These are phyloP conservation scores for Colletotrichum aenigma DNA, from an alignment of 2,329 filamentous ascomycete genomes.

Conservation along the genomic window DNA sequence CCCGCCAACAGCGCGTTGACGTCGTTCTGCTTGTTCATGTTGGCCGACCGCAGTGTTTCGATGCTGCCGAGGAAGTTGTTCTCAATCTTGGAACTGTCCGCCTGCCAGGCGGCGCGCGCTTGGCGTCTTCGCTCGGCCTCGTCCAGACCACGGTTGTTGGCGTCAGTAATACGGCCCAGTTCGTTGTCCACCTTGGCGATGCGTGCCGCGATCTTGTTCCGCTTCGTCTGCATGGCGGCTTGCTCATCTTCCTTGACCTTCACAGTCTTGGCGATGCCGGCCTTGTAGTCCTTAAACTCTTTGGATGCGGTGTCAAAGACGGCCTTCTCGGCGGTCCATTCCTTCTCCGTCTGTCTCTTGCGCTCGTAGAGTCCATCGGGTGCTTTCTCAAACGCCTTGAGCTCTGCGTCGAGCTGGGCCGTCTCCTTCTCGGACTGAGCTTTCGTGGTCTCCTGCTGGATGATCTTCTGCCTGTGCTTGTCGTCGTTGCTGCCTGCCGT, in stretches of 20 bases:
- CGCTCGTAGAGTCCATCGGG: constrained; percentile 65
- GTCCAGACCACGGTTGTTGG: constrained; percentile 68
- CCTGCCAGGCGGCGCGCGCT: constrained; percentile 51
- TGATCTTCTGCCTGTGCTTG: constrained; percentile 74
- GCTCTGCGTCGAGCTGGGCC: constrained; percentile 57
- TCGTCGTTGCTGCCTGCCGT: constrained; percentile 77
- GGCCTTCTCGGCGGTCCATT: constrained; percentile 59
- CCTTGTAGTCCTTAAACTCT: constrained; percentile 62
- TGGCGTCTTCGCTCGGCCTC: constrained; percentile 65
- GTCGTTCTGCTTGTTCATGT: constrained; percentile 43
- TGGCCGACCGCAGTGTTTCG: constrained; percentile 36
- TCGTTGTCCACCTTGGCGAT: constrained; percentile 77
- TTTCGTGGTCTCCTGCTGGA: constrained; percentile 77
- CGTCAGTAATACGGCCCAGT: constrained; percentile 71
- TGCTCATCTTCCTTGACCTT: constrained; percentile 69
- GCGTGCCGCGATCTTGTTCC: constrained; percentile 73
- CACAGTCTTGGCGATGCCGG: constrained; percentile 65
- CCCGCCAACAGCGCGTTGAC: constrained; percentile 41
- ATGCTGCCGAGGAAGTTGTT: constrained; percentile 45
- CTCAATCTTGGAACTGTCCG: constrained; percentile 50
- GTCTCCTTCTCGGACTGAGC: constrained; percentile 66
- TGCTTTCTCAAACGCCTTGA: constrained; percentile 68
- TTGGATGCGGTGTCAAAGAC: constrained; percentile 64
- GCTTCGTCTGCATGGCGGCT: constrained; percentile 66
- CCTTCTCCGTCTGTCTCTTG: constrained; percentile 58